Base-by-base conservation (phyloP, 306 rosid genomes). In the Canavalia gladiata region DNA sequence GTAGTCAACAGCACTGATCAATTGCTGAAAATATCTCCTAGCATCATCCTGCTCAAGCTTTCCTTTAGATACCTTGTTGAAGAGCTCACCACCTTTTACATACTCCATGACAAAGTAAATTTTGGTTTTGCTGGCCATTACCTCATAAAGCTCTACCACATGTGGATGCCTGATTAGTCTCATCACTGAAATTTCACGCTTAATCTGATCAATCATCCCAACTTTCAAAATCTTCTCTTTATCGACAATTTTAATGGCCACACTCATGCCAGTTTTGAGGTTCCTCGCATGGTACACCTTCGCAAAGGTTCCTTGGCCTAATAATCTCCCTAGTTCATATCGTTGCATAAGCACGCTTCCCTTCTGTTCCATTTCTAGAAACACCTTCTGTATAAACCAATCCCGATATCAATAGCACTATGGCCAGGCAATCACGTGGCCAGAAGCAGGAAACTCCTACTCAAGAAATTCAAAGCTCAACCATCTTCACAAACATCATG, bases 261-360 rank as follows among this genome's bases (percentile, higher is more conserved):
- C 98, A 47, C 87, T 87, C 83, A 43, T 18, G 74, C 95, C 92
- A 18, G 81, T 93, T 73, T 42, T 65, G 42, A 93, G 65, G 84
- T 90, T 87, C 76, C 93, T 87, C 4, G 90, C 98, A 76, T 91
- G 75, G 74, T 95, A 88, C 5, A 95, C 99, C 87, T 93, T 95
- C 3, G 99, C 99, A 82, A 95, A 95, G 76, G 98, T 95, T 67
- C 99, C 99, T 81, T 95, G 99, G 84, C 99, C 99, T 43, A 95
- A 77, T 52, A 88, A 74, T 60, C 85, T 87, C 58, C 99, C 99
- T 29, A 91, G 63, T 51, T 95, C 98, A 64, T 89, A 95, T 66
- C 86, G 84, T 31, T 95, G 92, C 99, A 95, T 89, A 83, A 95
- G 80, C 73, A 93, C 80, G 63, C 86, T 74, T 74, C 88, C 98